phyloP scores from a whole-genome alignment of 331 rosid genomes.

The Pyrus hybrid region DNA sequence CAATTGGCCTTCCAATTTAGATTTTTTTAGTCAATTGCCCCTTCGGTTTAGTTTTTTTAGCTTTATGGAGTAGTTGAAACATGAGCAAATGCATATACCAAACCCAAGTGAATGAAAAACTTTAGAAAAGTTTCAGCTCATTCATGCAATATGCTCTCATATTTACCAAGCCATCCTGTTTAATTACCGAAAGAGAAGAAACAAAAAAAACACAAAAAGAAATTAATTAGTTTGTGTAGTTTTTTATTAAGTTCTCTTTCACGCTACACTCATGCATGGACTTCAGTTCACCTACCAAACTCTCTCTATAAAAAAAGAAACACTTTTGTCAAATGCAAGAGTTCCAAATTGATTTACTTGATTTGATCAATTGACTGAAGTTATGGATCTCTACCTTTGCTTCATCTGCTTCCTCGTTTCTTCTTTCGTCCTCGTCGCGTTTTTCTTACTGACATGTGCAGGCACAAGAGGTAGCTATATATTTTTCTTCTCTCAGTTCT shows the following conservation, averaged over 20 bases:
- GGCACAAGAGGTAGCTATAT: too few relatives aligned
- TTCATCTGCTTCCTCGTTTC: too few relatives aligned
- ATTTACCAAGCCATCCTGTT: slow-evolving; percentile 42
- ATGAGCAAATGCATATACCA: slow-evolving; percentile 13
- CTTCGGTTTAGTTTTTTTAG: too few relatives aligned
- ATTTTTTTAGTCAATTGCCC: too few relatives aligned
- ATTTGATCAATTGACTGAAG: not conserved
- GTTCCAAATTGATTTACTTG: not conserved
- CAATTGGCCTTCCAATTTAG: too few relatives aligned
- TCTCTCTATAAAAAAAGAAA: slow-evolving; percentile 11
- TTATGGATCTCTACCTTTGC: not conserved
- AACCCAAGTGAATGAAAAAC: slow-evolving; percentile 7
- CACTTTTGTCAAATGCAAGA: too few relatives aligned
- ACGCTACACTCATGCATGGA: slow-evolving; percentile 37
- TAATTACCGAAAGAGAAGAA: not conserved
- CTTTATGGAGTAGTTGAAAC: slow-evolving; percentile 1
- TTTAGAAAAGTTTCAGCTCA: slow-evolving; percentile 9
- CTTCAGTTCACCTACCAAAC: slow-evolving; percentile 67
- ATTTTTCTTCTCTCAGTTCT: too few relatives aligned
- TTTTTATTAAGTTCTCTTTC: slow-evolving; percentile 6
- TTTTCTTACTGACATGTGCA: too few relatives aligned
- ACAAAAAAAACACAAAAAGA: not conserved
- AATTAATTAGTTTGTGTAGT: not conserved
- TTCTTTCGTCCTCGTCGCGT: too few relatives aligned
- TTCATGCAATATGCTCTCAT: slow-evolving; percentile 75